Conservation (phyloP, 352 stramenopile species). For the Pythium vanterpoolii region DNA sequence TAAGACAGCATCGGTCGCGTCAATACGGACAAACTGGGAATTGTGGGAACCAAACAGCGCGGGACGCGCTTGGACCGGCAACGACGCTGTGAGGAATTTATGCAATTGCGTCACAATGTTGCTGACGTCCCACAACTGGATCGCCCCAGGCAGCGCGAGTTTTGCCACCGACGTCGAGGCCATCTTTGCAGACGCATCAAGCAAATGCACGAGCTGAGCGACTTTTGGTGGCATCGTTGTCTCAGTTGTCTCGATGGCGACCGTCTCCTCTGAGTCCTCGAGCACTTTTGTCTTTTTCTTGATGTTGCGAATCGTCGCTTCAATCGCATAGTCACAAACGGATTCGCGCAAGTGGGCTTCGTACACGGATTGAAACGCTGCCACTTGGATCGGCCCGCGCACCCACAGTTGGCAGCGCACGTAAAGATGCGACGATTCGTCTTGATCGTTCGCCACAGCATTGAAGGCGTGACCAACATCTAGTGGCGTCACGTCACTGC, state of each 20-base stretch:
- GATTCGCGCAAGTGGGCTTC: constrained; percentile 72
- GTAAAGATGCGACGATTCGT: constrained; percentile 18
- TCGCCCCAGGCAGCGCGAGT: constrained; percentile 32
- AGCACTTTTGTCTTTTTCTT: background rate
- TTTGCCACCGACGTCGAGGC: constrained; percentile 64
- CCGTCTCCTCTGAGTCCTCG: background rate
- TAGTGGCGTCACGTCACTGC: constrained; percentile 2
- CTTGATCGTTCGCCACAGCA: background rate
- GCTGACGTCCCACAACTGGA: constrained; percentile 63
- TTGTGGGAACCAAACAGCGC: constrained; percentile 3
- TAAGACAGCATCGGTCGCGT: background rate
- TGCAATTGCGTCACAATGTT: constrained; percentile 50
- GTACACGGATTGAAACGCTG: constrained; percentile 56
- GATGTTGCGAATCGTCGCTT: constrained; percentile 38
- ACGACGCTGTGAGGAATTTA: constrained; percentile 39
- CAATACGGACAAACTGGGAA: constrained; percentile 3
- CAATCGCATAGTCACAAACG: constrained; percentile 77
- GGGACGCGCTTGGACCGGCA: constrained; percentile 56
- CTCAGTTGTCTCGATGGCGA: too few species aligned
- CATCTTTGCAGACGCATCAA: constrained; percentile 42
- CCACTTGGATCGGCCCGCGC: constrained; percentile 54
- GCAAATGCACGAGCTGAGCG: constrained; percentile 28
- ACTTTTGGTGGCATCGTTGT: background rate
- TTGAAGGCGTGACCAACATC: constrained; percentile 1
- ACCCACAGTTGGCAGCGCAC: constrained; percentile 71